Percentiles rank a stretch among this genome's conserved stretches.
Evolutionary conservation across 1,284 basidiomycete genomes (phyloP).

Genomic region (Thelephora terrestris): DNA sequence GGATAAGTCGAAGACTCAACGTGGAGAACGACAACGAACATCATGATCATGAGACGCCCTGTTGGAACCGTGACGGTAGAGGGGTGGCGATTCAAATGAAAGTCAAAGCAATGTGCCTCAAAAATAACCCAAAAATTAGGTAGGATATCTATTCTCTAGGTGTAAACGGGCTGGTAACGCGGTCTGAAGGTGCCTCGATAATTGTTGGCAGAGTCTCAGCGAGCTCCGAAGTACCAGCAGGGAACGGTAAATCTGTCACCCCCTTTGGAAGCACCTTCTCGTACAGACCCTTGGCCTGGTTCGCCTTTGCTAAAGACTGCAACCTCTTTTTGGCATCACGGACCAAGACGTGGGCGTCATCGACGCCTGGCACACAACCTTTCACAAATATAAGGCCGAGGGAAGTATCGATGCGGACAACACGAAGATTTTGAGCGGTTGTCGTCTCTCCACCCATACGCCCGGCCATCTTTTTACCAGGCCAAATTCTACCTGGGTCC

Average conservation of each 20-base stretch:
- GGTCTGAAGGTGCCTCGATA: constrained; percentile 59
- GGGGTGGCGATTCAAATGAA: background rate
- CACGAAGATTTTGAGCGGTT: constrained; percentile 84
- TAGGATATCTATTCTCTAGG: constrained; percentile 48
- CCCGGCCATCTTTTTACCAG: constrained; percentile 98
- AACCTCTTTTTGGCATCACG: constrained; percentile 84
- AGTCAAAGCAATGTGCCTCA: background rate
- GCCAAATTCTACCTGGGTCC: constrained; percentile 92
- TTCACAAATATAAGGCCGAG: constrained; percentile 85
- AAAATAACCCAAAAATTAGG: background rate
- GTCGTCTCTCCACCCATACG: constrained; percentile 80
- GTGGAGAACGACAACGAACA: background rate
- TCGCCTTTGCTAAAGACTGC: constrained; percentile 45
- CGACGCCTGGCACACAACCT: constrained; percentile 66
- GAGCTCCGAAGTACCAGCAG: constrained; percentile 78
- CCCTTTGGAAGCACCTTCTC: constrained; percentile 80
- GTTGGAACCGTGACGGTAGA: too few species aligned
- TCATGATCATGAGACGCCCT: background rate
- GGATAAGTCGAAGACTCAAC: constrained; percentile 1
- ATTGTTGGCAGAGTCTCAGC: constrained; percentile 54
- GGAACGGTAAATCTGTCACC: constrained; percentile 81
- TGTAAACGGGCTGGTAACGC: constrained; percentile 62
- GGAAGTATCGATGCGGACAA: constrained; percentile 79
- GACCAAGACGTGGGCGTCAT: constrained; percentile 61
- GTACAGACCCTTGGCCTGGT: constrained; percentile 67